Evolutionary conservation across 208 protist genomes (phyloP).

Genomic region (Trypanosoma conorhini): DNA sequence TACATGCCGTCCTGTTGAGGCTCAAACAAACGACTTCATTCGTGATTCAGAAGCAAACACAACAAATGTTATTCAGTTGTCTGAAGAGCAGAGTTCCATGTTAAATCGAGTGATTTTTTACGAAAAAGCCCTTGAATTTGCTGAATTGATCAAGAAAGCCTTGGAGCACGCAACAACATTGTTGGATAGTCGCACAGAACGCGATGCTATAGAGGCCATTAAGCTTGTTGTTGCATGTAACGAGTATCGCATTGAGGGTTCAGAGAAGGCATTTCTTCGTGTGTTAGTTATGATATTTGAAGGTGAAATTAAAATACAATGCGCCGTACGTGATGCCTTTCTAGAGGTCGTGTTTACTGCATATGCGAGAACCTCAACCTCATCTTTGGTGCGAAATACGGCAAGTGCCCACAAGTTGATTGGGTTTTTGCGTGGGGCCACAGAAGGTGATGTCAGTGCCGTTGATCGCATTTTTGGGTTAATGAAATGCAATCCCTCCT

Average conservation of each 20-base stretch:
- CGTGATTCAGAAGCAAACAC: slow-evolving; percentile 23
- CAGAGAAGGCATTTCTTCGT: slow-evolving; percentile 63
- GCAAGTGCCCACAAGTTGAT: slow-evolving; percentile 85
- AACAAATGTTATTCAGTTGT: slow-evolving; percentile 20
- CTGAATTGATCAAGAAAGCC: slow-evolving; percentile 61
- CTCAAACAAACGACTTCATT: slow-evolving; percentile 29
- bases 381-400: slow-evolving; percentile 49
- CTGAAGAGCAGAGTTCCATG: slow-evolving; percentile 50
- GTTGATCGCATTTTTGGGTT: slow-evolving; percentile 82
- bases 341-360: slow-evolving; percentile 80
- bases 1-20: slow-evolving; percentile 37
- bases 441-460: slow-evolving; percentile 86
- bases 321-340: slow-evolving; percentile 89
- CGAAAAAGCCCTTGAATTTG: slow-evolving; percentile 71
- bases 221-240: slow-evolving; percentile 83
- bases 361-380: slow-evolving; percentile 60
- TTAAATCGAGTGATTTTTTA: slow-evolving; percentile 81
- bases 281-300: slow-evolving; percentile 90
- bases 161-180: slow-evolving; percentile 63
- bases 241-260: slow-evolving; percentile 72
- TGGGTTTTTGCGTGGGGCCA: slow-evolving; percentile 53
- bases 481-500: slow-evolving; percentile 59
- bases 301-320: slow-evolving; percentile 87
- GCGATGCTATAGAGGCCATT: slow-evolving; percentile 88
- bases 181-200: slow-evolving; percentile 84